phyloP scores from a whole-genome alignment of 2,329 filamentous ascomycete species.

The Calonectria pteridis region DNA sequence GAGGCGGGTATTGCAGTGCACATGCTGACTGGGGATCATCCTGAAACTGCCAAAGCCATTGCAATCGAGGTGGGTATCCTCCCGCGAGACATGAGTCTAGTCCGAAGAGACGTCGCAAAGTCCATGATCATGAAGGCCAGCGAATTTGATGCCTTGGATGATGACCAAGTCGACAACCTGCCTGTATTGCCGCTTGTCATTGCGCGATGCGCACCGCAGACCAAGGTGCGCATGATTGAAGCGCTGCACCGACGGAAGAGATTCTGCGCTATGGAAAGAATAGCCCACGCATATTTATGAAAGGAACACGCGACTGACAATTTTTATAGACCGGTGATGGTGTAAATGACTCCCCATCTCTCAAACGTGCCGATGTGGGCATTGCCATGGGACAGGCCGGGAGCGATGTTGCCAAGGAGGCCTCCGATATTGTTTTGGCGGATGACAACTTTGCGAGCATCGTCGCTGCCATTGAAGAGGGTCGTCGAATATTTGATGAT shows the following conservation, averaged over 20 bases:
- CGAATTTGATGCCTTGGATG: slow-evolving; percentile 74
- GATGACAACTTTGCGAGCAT: slow-evolving; percentile 82
- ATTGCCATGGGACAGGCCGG: slow-evolving; percentile 79
- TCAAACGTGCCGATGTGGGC: slow-evolving; percentile 78
- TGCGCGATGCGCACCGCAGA: slow-evolving; percentile 77
- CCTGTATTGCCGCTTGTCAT: slow-evolving; percentile 76
- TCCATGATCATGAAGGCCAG: slow-evolving; percentile 75
- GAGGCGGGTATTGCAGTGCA: slow-evolving; percentile 74
- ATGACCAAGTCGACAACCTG: slow-evolving; percentile 73
- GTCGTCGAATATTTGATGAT: slow-evolving; percentile 78
- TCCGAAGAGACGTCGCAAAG: slow-evolving; percentile 67
- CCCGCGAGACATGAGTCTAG: slow-evolving; percentile 60
- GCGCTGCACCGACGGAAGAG: slow-evolving; percentile 74
- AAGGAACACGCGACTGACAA: too few relatives aligned
- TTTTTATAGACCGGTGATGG: slow-evolving; percentile 71
- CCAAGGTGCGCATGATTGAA: slow-evolving; percentile 82
- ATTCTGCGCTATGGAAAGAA: slow-evolving; percentile 74
- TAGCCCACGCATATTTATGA: too few relatives aligned
- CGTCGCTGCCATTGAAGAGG: slow-evolving; percentile 77
- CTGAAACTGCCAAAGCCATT: slow-evolving; percentile 74
- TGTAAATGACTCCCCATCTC: slow-evolving; percentile 78
- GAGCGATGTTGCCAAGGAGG: slow-evolving; percentile 79
- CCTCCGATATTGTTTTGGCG: slow-evolving; percentile 75
- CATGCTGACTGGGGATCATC: slow-evolving; percentile 78
- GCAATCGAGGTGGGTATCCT: slow-evolving; percentile 75